Percentiles rank a stretch among this genome's conserved stretches.
Conservation (phyloP, 2,329 filamentous ascomycete genomes). For the Dendrostoma leiphaemia region DNA sequence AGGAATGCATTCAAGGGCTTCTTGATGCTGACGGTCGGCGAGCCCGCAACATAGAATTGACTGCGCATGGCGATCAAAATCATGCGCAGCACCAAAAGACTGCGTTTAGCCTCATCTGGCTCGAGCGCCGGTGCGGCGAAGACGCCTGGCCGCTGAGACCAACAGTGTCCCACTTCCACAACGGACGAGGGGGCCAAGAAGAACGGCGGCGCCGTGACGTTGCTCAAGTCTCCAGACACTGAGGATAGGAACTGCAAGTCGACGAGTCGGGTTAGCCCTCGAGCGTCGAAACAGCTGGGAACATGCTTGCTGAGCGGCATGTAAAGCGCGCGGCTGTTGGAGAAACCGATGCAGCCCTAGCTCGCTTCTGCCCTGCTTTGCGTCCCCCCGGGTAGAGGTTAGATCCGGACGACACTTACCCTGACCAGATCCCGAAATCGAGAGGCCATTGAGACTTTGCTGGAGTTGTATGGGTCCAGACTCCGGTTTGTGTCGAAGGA, state of each 20-base stretch:
- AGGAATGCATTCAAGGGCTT: constrained; percentile 54
- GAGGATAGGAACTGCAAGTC: constrained; percentile 29
- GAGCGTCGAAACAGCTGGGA: background rate
- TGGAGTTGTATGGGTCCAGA: background rate
- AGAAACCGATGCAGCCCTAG: background rate
- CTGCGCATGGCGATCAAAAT: constrained; percentile 44
- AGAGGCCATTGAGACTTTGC: constrained; percentile 22
- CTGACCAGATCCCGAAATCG: constrained; percentile 31
- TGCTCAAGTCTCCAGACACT: constrained; percentile 49
- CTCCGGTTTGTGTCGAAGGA: background rate
- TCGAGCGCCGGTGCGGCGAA: constrained; percentile 48
- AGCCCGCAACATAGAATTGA: constrained; percentile 47
- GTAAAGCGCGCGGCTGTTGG: background rate
- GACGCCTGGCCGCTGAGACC: constrained; percentile 45
- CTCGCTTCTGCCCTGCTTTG: background rate
- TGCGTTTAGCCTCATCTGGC: constrained; percentile 38
- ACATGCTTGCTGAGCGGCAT: background rate
- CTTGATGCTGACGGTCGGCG: constrained; percentile 46
- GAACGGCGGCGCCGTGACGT: constrained; percentile 49
- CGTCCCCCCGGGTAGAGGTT: too few relatives aligned
- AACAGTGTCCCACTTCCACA: constrained; percentile 50
- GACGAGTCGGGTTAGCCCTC: background rate
- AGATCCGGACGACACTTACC: constrained; percentile 20
- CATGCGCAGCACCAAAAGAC: constrained; percentile 45
- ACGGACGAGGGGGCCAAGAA: constrained; percentile 48